Conservation (phyloP, 176 grass and related monocot genomes). For the Olyra latifolia region DNA sequence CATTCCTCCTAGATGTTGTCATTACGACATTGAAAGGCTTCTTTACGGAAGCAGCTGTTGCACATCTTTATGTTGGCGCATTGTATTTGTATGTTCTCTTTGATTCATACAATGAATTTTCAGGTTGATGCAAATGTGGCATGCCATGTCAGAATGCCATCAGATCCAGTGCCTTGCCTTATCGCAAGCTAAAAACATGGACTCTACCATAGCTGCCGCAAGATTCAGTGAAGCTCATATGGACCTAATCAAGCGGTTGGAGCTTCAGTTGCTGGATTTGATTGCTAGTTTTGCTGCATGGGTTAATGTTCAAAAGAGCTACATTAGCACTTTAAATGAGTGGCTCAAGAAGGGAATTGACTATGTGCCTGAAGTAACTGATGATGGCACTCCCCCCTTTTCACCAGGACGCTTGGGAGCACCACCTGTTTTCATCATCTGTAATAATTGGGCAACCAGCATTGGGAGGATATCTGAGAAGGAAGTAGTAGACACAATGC, state of each 20-base stretch:
- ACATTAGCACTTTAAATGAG: conserved; percentile 52
- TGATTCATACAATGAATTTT: conserved; percentile 2
- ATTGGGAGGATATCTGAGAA: conserved; percentile 44
- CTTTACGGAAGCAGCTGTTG: background rate
- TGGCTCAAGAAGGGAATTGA: conserved; percentile 73
- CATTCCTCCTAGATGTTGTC: background rate
- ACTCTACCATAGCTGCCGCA: conserved; percentile 35
- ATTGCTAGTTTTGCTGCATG: conserved; percentile 48
- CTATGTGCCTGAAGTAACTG: conserved; percentile 66
- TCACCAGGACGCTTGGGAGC: conserved; percentile 73
- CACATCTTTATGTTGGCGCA: background rate
- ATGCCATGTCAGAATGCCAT: conserved; percentile 71
- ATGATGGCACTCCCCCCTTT: conserved; percentile 61
- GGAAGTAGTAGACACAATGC: conserved; percentile 39
- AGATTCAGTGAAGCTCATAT: conserved; percentile 50
- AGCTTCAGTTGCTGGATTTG: conserved; percentile 55
- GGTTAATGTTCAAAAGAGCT: conserved; percentile 61
- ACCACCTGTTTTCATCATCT: conserved; percentile 63
- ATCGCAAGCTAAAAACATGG: conserved; percentile 49
- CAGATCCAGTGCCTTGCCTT: conserved; percentile 55
- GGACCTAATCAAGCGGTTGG: conserved; percentile 43
- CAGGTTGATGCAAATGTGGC: conserved; percentile 84
- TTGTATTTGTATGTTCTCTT: background rate
- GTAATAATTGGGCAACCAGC: conserved; percentile 56
- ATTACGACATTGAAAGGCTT: background rate